A percentile compares a stretch with the other conserved stretches of the same genome.
phyloP scores from a whole-genome alignment of 164 flowering plant species.

The Cinnamomum micranthum region DNA sequence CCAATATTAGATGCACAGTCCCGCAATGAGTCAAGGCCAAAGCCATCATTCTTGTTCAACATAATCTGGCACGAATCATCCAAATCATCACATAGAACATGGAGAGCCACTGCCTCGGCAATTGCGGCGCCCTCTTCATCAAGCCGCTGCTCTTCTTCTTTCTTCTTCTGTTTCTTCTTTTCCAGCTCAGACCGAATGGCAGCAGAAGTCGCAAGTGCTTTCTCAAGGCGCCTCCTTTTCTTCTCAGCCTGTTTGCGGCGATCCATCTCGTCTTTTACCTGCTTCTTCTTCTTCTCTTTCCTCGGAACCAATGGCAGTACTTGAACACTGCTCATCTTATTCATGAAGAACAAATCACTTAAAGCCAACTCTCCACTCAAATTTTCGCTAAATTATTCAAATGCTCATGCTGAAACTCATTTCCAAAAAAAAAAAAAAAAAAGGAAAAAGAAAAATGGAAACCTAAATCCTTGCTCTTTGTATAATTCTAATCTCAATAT shows the following conservation, averaged over 20 bases:
- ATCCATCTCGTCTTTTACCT: conserved; percentile 79
- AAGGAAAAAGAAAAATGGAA: no score
- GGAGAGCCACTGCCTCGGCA: conserved; percentile 95
- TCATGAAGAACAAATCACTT: conserved; percentile 26
- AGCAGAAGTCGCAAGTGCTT: conserved; percentile 94
- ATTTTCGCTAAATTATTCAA: conserved; percentile 7
- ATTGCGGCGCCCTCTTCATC: conserved; percentile 99
- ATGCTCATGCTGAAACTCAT: not conserved
- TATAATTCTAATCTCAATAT: no score
- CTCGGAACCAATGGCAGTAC: conserved; percentile 41
- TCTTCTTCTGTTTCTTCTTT: conserved; percentile 87
- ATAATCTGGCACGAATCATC: conserved; percentile 53
- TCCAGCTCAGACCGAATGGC: conserved; percentile 90
- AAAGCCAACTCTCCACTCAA: conserved; percentile 20
- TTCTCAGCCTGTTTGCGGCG: conserved; percentile 93
- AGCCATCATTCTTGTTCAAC: conserved; percentile 45
- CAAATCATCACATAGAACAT: conserved; percentile 82
- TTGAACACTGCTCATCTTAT: conserved; percentile 50
- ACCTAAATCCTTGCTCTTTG: not conserved
- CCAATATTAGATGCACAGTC: conserved; percentile 36
- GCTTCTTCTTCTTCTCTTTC: conserved; percentile 81
- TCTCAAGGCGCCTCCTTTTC: conserved; percentile 91
- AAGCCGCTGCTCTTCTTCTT: conserved; percentile 90
- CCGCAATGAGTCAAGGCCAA: conserved; percentile 31
- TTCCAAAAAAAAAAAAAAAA: not conserved